Base-by-base conservation (phyloP, 2,329 filamentous ascomycete genomes). In the Colletotrichum camelliae region DNA sequence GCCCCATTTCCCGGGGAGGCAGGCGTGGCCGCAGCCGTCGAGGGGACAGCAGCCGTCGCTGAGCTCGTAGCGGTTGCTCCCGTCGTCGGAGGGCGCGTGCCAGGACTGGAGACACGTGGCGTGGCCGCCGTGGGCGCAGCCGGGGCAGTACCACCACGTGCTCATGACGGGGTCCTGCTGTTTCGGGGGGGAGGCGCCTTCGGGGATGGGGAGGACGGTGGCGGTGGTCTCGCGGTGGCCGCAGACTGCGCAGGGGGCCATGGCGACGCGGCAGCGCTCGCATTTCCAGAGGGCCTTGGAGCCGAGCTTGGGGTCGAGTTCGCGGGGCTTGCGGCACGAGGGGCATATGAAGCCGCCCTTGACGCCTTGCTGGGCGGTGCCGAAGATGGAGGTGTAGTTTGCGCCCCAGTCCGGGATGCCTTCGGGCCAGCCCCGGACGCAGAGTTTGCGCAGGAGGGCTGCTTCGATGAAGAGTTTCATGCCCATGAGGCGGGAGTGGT, bases 11-110 rank as follows among this genome's bases (percentile, higher is more conserved):
- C 91, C 90, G 0, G 91, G 91, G 0, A 93, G 85, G 76, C 92
- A 93, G 33, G 90, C 90, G 79, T 93, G 92, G 4, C 91, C 89
- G 80, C 92, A 93, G 0, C 92, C 91, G 77, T 93, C 91, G n/a
- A 92, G 83, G 2, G 92, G 91, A 77, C 92, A 93, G 81, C 89
- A 92, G 0, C 92, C 92, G 64, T 89, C 90, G 37, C 88, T 89
- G 10, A 73, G 73, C 33, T 80, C 78, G 21, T 79, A 78, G 39
- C 43, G 43, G 43, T 72, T 24, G 13, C 7, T 29, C 12, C 83
- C 78, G 37, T 75, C n/a, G 7, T 79, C 79, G 3, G 81, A 72
- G 7, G 86, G 80, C 1, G 85, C 85, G 81, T 93, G 91, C 92
- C 92, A 93, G 3, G 86, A 86, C 70, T 89, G 87, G 2, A 93